Evolutionary conservation across 257 asterid genomes (phyloP), one percentile per base, ranked within the genome.

Genomic region (Leonotis leonurus): DNA sequence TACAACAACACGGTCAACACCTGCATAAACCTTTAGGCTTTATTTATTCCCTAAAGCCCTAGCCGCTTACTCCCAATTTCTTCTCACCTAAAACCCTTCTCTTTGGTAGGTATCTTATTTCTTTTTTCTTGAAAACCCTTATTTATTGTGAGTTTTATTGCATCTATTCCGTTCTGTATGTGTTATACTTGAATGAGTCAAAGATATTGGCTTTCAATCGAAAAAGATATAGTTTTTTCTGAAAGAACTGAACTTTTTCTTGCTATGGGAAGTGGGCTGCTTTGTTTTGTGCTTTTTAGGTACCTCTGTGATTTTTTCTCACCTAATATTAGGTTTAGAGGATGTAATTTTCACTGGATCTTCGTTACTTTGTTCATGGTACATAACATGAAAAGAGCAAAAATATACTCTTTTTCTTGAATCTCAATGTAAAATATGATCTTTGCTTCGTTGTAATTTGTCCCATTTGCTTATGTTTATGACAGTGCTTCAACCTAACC

Each of bases 101-200:
- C 51, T 51, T 25, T 9, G 0, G 12, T 0, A 52, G 80, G 78
- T 78, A 12, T 12, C 35, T 20, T 8, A 27, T 36, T 39, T 56
- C 56, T 3, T 36, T 13, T 13, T 40, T 70, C 41, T 12, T 13
- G 0, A 1, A 0, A 13, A 29, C 2, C 6, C 29, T 33, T 50
- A 6, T 40, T n/a, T 58, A 5, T 16, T 13, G 41, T 29, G 16
- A 36, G 57, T 45, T 35, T 20, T 24, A 33, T 56, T 18, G 7
- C 11, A 41, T 56, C 22, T 69, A 8, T 25, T 53, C 9, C 2
- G 1, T 45, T 56, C 32, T 56, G 6, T n/a, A n/a, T n/a, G n/a
- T n/a, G n/a, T n/a, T n/a, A n/a, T 27, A 8, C 12, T 1, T 22
- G 18, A 14, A 2, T 18, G 72, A 45, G 24, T 39, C 17, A 11